phyloP scores from a whole-genome alignment of 805 yeast species.

The Candida sanyiensis region DNA sequence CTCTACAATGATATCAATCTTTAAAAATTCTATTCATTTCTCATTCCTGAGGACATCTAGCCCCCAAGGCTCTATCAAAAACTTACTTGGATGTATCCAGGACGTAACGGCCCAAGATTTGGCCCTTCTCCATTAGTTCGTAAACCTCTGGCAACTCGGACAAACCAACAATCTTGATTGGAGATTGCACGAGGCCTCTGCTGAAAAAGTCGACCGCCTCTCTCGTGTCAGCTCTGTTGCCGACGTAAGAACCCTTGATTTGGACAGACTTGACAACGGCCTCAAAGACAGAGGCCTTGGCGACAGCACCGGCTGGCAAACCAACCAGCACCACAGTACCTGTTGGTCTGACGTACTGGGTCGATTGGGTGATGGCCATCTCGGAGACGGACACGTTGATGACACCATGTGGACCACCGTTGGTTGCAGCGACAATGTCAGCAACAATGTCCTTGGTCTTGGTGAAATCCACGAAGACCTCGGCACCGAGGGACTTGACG shows the following conservation, averaged over 20 bases:
- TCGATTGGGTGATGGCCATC: conserved; percentile 42
- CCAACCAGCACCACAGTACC: conserved; percentile 64
- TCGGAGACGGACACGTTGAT: conserved; percentile 51
- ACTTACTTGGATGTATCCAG: conserved; percentile 61
- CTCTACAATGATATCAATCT: not conserved
- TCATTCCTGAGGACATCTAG: not conserved
- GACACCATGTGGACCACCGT: conserved; percentile 67
- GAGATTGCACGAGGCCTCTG: conserved; percentile 60
- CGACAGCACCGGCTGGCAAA: conserved; percentile 47
- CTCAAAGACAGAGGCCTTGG: conserved; percentile 39
- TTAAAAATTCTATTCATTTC: not conserved
- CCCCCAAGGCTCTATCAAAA: not conserved
- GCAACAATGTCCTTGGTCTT: conserved; percentile 44
- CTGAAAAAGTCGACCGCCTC: conserved; percentile 66
- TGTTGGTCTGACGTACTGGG: conserved; percentile 48
- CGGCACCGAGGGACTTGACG: conserved; percentile 56
- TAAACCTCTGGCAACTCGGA: conserved; percentile 48
- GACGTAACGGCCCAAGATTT: conserved; percentile 71
- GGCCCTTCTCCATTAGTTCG: conserved; percentile 50
- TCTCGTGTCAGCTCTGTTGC: conserved; percentile 35
- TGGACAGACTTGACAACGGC: conserved; percentile 44
- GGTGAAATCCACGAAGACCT: conserved; percentile 52
- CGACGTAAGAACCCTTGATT: conserved; percentile 34
- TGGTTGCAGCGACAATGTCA: conserved; percentile 41
- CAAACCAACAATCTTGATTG: conserved; percentile 52